phyloP scores from a whole-genome alignment of 495 filamentous ascomycete genomes.

The Xylaria telfairii region DNA sequence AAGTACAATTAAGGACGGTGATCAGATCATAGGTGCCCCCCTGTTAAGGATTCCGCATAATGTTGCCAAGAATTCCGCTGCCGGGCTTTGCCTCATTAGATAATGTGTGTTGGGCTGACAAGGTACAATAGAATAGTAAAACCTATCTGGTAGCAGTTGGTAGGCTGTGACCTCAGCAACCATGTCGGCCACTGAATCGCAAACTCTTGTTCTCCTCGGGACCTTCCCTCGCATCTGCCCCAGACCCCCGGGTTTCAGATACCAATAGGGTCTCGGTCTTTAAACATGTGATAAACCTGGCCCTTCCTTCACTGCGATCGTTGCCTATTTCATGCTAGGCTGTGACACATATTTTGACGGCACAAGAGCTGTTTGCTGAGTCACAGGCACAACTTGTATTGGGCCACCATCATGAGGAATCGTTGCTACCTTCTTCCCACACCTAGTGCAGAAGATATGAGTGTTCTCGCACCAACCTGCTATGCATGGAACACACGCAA shows the following conservation, averaged over 20 bases:
- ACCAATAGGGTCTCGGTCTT: neutral
- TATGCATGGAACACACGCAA: constrained; percentile 41
- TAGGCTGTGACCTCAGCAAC: no score
- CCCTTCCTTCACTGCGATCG: neutral
- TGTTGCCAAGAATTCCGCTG: no score
- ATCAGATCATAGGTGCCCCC: no score
- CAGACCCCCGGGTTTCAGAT: neutral
- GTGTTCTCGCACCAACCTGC: constrained; percentile 44
- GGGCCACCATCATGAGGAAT: constrained; percentile 29
- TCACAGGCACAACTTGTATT: constrained; percentile 18
- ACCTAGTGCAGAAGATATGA: constrained; percentile 37
- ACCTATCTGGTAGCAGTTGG: no score
- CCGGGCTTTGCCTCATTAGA: no score
- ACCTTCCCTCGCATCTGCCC: no score
- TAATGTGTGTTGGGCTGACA: no score
- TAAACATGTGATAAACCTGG: neutral
- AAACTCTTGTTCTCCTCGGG: neutral
- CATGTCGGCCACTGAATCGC: no score
- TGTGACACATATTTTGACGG: neutral
- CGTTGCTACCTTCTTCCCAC: constrained; percentile 36
- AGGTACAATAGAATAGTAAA: no score
- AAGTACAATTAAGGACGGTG: no score
- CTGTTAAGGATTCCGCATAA: no score
- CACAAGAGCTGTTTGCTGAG: neutral
- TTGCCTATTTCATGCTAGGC: neutral